A percentile compares a stretch with the other conserved stretches of the same genome.
Conservation (phyloP, 495 filamentous ascomycete species). For the Acidiella bohemica region DNA sequence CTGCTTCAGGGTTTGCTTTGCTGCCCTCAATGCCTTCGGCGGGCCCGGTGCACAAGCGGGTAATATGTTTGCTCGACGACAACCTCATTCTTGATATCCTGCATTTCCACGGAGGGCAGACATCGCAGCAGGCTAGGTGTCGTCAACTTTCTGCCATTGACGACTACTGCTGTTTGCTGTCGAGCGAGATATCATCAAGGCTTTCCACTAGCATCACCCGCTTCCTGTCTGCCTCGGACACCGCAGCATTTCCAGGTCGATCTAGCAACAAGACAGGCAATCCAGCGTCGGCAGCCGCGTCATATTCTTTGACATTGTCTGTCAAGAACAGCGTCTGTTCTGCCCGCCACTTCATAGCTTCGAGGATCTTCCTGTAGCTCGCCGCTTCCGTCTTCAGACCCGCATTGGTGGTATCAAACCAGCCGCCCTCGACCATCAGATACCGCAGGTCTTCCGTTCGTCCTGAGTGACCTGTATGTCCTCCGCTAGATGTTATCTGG, state of each 20-base stretch:
- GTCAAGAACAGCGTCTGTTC: conserved; percentile 52
- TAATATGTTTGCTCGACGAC: no score
- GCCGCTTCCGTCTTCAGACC: conserved; percentile 47
- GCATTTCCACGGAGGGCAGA: no score
- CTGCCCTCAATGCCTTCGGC: no score
- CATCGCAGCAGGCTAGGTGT: no score
- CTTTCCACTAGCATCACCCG: conserved; percentile 2
- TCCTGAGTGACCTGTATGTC: neutral
- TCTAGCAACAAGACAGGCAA: conserved; percentile 48
- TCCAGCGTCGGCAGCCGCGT: conserved; percentile 48
- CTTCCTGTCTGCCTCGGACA: conserved; percentile 20
- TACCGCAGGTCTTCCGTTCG: conserved; percentile 39
- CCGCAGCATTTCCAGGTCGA: conserved; percentile 47
- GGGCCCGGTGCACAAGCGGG: no score
- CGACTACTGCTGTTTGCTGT: neutral
- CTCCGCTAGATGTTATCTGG: conserved; percentile 12
- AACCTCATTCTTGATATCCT: no score
- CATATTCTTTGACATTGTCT: conserved; percentile 57
- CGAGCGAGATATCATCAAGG: conserved; percentile 3
- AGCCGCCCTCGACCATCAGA: conserved; percentile 36
- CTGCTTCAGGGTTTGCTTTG: no score
- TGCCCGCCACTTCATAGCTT: conserved; percentile 27
- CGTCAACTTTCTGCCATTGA: no score
- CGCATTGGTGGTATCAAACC: conserved; percentile 64
- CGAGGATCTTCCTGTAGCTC: conserved; percentile 48